Evolutionary conservation across 1,139 yeast genomes (phyloP), one percentile per base, ranked within the genome.

Genomic region (Yamadazyma aaseri): DNA sequence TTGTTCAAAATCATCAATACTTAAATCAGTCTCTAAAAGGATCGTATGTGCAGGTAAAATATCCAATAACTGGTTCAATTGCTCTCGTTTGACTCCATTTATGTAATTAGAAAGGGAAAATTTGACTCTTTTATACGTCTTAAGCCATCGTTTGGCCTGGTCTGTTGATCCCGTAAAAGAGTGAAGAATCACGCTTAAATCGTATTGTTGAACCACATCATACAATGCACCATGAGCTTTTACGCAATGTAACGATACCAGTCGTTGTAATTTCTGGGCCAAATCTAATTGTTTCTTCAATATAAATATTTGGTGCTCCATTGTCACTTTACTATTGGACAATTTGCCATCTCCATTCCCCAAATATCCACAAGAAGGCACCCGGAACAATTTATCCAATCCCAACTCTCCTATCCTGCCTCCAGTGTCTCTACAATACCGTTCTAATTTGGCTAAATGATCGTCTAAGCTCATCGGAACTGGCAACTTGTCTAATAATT

Each of bases 161-260:
- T 87, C 95, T 0, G 68, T 49, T 3, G 94, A 80, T 1, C 97
- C 97, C n/a, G 87, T 77, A 54, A 79, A 90, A 0, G 96, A 86
- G 53, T 90, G 97, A 20, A 90, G 64, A 22, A 87, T 76, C 1
- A 87, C 60, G 7, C 5, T 25, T 12, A 14, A 7, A 14, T 12
- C 17, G 6, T 25, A 12, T 2, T 65, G 51, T 1, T 65, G 50
- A 16, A 77, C 62, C 1, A 59, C 49, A 8, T 81, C 82, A 36
- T 62, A 76, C 16, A 85, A 51, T 7, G 63, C 51, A 1, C 86
- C 86, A 47, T 82, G 90, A 6, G 84, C 79, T 46, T 81, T 84
- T 2, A 92, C 98, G 45, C 90, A 85, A 52, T 92, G 98, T 0
- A 92, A 45, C 2, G 96, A 86, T 0, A 85, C 76, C 0, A 86